These are phyloP conservation scores for Saccharomycopsis fibuligera DNA, from an alignment of 805 yeast genomes.

Conservation along the genomic window DNA sequence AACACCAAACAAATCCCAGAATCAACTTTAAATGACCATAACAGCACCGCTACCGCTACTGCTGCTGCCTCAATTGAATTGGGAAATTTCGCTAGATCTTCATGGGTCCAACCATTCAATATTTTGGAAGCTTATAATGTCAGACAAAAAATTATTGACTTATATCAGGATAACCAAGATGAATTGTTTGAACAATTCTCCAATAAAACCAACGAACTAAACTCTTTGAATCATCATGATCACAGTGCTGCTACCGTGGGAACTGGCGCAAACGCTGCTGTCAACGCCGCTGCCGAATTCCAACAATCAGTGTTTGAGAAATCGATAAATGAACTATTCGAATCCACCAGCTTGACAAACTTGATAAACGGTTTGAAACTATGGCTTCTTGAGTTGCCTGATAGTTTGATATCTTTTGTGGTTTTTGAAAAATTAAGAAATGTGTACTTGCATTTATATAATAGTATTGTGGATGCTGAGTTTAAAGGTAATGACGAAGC, in stretches of 20 bases:
- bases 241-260: too few relatives aligned
- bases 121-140: slow-evolving; percentile 17
- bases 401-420: slow-evolving; percentile 42
- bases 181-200: background rate
- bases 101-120: slow-evolving; percentile 20
- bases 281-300: background rate
- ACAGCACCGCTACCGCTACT: background rate
- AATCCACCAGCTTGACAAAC: slow-evolving; percentile 10
- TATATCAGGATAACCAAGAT: slow-evolving; percentile 12
- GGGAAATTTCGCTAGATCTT: slow-evolving; percentile 14
- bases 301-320: slow-evolving; percentile 6
- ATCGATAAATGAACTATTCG: slow-evolving; percentile 3
- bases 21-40: background rate
- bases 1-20: background rate
- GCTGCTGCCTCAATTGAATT: slow-evolving; percentile 5
- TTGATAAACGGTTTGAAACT: slow-evolving; percentile 41
- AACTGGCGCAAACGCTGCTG: too few relatives aligned
- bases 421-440: slow-evolving; percentile 25
- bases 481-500: background rate
- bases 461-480: background rate
- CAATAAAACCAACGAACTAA: slow-evolving; percentile 11
- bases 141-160: slow-evolving; percentile 8
- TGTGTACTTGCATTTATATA: slow-evolving; percentile 10
- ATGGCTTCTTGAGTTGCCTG: slow-evolving; percentile 56
- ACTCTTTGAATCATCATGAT: slow-evolving; percentile 5